A percentile compares a stretch with the other conserved stretches of the same genome.
phyloP scores from a whole-genome alignment of 2,329 filamentous ascomycete species.

The Trichoderma endophyticum region DNA sequence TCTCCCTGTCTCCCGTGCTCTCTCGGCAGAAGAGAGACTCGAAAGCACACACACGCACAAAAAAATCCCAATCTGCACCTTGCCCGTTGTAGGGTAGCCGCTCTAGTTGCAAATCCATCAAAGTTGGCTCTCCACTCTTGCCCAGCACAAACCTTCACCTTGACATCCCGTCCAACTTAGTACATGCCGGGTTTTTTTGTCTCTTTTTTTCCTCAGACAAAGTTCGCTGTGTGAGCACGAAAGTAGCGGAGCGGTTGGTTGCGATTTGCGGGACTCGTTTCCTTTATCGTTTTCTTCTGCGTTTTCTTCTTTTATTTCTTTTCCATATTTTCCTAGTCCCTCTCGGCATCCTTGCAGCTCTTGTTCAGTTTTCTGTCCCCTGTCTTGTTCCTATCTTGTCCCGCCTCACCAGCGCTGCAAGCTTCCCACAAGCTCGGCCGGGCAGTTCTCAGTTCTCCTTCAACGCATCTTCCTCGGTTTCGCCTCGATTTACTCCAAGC shows the following conservation, averaged over 20 bases:
- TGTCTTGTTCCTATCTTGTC: conserved; percentile 9
- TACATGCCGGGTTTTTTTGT: conserved; percentile 2
- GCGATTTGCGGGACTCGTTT: conserved; percentile 26
- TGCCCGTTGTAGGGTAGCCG: conserved; percentile 16
- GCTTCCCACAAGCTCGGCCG: conserved; percentile 1
- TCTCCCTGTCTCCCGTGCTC: neutral
- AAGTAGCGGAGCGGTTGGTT: conserved; percentile 23
- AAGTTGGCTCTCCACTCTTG: conserved; percentile 11
- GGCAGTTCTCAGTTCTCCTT: neutral
- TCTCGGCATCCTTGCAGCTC: conserved; percentile 1
- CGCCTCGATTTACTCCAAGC: neutral
- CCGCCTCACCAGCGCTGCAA: conserved; percentile 13
- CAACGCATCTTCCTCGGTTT: neutral
- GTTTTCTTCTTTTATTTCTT: conserved; percentile 19
- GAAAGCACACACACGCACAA: neutral
- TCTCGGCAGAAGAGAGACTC: neutral
- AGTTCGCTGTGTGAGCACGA: conserved; percentile 13
- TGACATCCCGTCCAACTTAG: conserved; percentile 2
- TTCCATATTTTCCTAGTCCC: conserved; percentile 19
- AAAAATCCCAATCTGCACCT: conserved; percentile 7
- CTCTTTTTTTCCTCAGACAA: conserved; percentile 19
- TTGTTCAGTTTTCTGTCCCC: conserved; percentile 17
- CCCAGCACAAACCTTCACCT: conserved; percentile 19
- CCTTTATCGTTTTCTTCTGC: conserved; percentile 27
- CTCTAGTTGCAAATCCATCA: neutral